Evolutionary conservation across 2,329 filamentous ascomycete genomes (phyloP).

Genomic region (Pestalotiopsis sp.): DNA sequence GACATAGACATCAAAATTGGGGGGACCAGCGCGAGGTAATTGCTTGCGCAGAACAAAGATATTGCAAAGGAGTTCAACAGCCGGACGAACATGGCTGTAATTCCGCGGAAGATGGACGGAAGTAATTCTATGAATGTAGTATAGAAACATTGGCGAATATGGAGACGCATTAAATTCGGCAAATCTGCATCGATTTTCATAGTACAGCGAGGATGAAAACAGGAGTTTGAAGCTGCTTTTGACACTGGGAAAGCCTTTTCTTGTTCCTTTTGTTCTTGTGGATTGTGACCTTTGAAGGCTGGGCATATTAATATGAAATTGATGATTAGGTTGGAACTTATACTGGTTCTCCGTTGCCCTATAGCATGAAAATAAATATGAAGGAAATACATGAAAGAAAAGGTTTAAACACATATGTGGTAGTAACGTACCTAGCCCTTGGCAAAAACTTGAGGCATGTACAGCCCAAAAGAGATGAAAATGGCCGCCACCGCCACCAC

Average conservation of each 20-base stretch:
- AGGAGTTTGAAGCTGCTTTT: not conserved
- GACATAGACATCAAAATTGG: not conserved
- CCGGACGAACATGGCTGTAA: not conserved
- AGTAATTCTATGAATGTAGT: slow-evolving; percentile 5
- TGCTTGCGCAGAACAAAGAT: not conserved
- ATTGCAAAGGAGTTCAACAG: not conserved
- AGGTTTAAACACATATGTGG: too few species aligned
- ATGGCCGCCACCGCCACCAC: too few species aligned
- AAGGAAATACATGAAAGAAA: too few species aligned
- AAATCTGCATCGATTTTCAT: not conserved
- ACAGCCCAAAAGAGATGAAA: not conserved
- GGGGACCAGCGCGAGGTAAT: not conserved
- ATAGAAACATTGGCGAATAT: slow-evolving; percentile 1
- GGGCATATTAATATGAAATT: too few species aligned
- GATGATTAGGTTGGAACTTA: too few species aligned
- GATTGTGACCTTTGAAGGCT: too few species aligned
- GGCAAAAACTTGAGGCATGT: not conserved
- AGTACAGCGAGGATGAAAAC: not conserved
- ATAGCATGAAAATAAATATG: too few species aligned
- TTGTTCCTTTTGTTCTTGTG: not conserved
- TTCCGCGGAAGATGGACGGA: not conserved
- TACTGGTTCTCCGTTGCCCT: too few species aligned
- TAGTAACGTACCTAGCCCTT: too few species aligned
- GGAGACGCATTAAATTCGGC: not conserved
- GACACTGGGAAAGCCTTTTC: not conserved